Base-by-base conservation (phyloP, 2,329 filamentous ascomycete species). In the Didymella pomorum region DNA sequence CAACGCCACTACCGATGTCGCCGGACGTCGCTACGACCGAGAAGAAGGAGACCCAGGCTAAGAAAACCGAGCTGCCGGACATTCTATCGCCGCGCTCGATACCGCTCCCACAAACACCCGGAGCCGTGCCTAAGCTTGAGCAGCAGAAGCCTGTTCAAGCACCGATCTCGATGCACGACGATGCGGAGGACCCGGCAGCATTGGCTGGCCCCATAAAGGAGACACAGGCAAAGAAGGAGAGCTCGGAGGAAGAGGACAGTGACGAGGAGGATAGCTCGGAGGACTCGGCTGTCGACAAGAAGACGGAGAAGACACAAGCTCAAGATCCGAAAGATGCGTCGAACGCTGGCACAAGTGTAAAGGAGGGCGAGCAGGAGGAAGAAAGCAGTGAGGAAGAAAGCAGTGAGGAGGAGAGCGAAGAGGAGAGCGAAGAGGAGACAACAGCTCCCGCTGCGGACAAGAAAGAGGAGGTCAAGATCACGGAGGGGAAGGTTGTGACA, bases 261-360 rank as follows among this genome's bases (percentile, higher is more conserved):
- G 52, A 62, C 2, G 60, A 65, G 3, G 63, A 62, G 4, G 60
- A 62, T 53, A 63, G 47, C 39, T 43, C 52, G 25, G 65, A 63
- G 44, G 60, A 64, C 2, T 54, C 62, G 43, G 56, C 48, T 7
- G 49, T 61, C 4, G 56, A 61, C 31, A 46, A 58, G 21, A 48
- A 50, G 9, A 46, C 37, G 14, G 54, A 46, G 23, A 62, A 69
- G 52, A 67, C 66, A 28, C 70, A 74, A 52, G 55, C 64, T 7
- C 70, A 73, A 52, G 58, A 62, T 33, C 63, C 68, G 0, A 71
- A 68, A 35, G 68, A 67, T n/a, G 68, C 64, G 1, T 62, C 49
- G 3, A 74, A 74, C 52, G 77, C 76, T 2, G 68, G 69, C 10
- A 71, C 71, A 52, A 78, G 75, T 53, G 77, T 78, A 4, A 69